These are phyloP conservation scores for Arxiozyma bovina DNA, from an alignment of 1,139 yeast species.

Conservation along the genomic window DNA sequence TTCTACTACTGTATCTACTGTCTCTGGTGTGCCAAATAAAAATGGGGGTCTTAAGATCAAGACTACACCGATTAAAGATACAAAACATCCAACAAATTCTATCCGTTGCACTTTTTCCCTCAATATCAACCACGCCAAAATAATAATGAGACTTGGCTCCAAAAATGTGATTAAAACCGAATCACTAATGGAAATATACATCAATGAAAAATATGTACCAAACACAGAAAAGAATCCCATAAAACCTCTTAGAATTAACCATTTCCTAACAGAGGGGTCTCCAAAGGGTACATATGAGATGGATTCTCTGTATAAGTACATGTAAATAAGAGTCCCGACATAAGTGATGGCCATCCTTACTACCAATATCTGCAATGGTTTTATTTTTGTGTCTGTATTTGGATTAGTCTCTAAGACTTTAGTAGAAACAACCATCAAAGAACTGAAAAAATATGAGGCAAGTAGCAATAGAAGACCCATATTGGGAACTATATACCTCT, in stretches of 20 bases:
- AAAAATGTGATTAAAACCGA: slow-evolving; percentile 75
- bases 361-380: slow-evolving; percentile 70
- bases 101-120: slow-evolving; percentile 57
- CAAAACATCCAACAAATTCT: slow-evolving; percentile 60
- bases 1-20: slow-evolving; percentile 1
- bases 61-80: slow-evolving; percentile 67
- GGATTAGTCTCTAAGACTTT: slow-evolving; percentile 58
- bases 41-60: slow-evolving; percentile 78
- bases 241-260: slow-evolving; percentile 53
- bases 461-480: slow-evolving; percentile 38
- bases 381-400: slow-evolving; percentile 32
- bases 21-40: slow-evolving; percentile 40
- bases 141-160: slow-evolving; percentile 67
- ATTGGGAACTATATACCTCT: slow-evolving; percentile 24
- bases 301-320: slow-evolving; percentile 38
- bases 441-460: slow-evolving; percentile 58
- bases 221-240: slow-evolving; percentile 76
- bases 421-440: slow-evolving; percentile 70
- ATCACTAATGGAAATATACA: slow-evolving; percentile 63
- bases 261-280: slow-evolving; percentile 47
- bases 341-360: slow-evolving; percentile 70
- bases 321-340: slow-evolving; percentile 45
- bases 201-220: slow-evolving; percentile 63
- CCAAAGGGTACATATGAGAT: slow-evolving; percentile 65
- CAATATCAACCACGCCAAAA: slow-evolving; percentile 59